These are phyloP conservation scores for Tylopilus vinaceipallidus DNA, from an alignment of 768 basidiomycete genomes.

Conservation along the genomic window DNA sequence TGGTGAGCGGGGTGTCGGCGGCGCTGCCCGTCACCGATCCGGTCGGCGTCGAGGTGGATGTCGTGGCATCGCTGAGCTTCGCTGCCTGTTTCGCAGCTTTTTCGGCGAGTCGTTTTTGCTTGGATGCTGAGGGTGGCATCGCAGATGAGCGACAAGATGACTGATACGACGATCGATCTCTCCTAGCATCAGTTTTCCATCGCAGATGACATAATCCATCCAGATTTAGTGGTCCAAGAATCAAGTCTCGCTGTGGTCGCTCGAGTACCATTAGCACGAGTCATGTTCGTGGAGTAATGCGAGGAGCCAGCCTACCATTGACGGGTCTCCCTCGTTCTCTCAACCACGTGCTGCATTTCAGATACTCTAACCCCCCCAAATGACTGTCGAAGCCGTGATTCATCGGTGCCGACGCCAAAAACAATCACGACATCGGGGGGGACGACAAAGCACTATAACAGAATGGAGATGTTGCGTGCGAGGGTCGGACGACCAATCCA, in stretches of 20 bases:
- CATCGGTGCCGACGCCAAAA: no score
- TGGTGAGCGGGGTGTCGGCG: conserved; percentile 79
- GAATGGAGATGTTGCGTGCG: no score
- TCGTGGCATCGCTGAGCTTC: conserved; percentile 42
- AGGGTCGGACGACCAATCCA: no score
- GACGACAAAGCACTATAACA: no score
- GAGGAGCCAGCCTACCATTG: no score
- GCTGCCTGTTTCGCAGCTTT: conserved; percentile 84
- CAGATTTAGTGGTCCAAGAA: conserved; percentile 5
- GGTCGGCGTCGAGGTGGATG: conserved; percentile 58
- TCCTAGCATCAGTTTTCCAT: conserved; percentile 13
- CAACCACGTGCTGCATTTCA: no score
- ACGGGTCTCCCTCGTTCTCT: no score
- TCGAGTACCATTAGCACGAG: no score
- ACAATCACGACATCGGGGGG: no score
- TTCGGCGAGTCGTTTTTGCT: conserved; percentile 93
- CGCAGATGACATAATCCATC: conserved; percentile 27
- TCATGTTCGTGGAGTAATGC: not conserved
- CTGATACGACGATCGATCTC: conserved; percentile 27
- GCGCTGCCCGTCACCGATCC: conserved; percentile 65
- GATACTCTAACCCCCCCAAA: no score
- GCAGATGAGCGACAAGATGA: conserved; percentile 19
- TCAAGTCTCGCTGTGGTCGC: no score
- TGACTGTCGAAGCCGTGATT: no score
- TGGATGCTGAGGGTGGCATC: conserved; percentile 80